Percentiles rank a stretch among this genome's conserved stretches.
Conservation (phyloP, 805 yeast genomes). For the Metschnikowia continentalis region DNA sequence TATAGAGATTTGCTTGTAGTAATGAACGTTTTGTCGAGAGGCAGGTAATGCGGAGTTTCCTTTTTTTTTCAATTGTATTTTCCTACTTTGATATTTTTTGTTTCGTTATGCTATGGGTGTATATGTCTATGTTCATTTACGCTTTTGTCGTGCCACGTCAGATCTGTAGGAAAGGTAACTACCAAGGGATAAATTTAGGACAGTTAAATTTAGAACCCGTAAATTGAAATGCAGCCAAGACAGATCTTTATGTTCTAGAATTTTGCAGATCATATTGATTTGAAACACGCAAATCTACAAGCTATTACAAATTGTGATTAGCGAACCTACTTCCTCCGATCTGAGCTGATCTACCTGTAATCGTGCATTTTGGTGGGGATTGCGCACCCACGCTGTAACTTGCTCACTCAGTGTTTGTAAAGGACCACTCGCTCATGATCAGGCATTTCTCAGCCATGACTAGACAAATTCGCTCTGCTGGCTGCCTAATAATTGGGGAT, state of each 20-base stretch:
- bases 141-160: no score
- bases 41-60: no score
- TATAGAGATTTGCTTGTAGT: no score
- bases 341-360: neutral
- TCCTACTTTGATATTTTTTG: no score
- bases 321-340: neutral
- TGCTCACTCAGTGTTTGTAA: neutral
- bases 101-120: no score
- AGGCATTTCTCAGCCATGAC: constrained; percentile 13
- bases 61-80: no score
- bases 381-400: constrained; percentile 1
- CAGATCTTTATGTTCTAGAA: neutral
- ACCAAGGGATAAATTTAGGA: no score
- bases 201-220: no score
- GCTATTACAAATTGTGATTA: neutral
- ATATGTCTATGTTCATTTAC: no score
- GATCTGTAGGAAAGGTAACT: no score
- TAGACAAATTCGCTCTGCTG: constrained; percentile 34
- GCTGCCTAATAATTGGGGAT: constrained; percentile 72
- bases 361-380: neutral
- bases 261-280: neutral
- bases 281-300: neutral
- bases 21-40: no score
- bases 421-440: constrained; percentile 2
- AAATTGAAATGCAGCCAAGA: no score